A percentile compares a stretch with the other conserved stretches of the same genome.
Evolutionary conservation across 2,329 filamentous ascomycete species (phyloP).

Genomic region (Xylaria sp.): DNA sequence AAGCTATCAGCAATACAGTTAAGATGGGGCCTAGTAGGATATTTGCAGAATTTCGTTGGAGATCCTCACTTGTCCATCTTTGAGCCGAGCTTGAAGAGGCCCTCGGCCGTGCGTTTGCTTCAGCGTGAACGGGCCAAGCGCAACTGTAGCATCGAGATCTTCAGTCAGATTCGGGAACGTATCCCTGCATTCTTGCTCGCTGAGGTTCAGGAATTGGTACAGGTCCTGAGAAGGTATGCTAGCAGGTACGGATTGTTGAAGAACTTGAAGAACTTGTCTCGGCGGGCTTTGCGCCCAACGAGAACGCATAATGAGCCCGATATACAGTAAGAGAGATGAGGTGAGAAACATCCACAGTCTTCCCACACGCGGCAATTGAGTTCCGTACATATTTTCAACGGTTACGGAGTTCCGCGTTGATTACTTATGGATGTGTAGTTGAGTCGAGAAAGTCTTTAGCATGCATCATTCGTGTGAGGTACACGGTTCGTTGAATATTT

Average conservation of each 20-base stretch:
- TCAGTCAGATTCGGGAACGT: constrained; percentile 20
- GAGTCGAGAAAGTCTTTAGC: neutral
- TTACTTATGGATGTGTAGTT: neutral
- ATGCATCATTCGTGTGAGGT: neutral
- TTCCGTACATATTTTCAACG: constrained; percentile 9
- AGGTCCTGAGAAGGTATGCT: neutral
- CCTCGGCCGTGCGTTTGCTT: constrained; percentile 19
- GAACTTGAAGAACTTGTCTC: neutral
- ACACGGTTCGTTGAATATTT: neutral
- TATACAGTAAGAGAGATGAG: constrained; percentile 3
- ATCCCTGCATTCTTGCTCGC: constrained; percentile 18
- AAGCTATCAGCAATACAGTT: constrained; percentile 14
- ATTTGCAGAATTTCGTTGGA: neutral
- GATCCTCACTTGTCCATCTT: constrained; percentile 19
- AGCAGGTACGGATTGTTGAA: neutral
- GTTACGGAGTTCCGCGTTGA: neutral
- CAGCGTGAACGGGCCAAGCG: constrained; percentile 27
- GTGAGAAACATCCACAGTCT: constrained; percentile 7
- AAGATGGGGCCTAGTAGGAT: neutral
- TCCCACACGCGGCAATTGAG: neutral
- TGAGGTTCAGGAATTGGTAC: constrained; percentile 18
- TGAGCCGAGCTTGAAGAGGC: constrained; percentile 23
- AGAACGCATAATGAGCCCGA: neutral
- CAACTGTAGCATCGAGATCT: constrained; percentile 21
- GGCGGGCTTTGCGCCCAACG: neutral